phyloP scores from a whole-genome alignment of 768 basidiomycete genomes.

The Collybia sp. region DNA sequence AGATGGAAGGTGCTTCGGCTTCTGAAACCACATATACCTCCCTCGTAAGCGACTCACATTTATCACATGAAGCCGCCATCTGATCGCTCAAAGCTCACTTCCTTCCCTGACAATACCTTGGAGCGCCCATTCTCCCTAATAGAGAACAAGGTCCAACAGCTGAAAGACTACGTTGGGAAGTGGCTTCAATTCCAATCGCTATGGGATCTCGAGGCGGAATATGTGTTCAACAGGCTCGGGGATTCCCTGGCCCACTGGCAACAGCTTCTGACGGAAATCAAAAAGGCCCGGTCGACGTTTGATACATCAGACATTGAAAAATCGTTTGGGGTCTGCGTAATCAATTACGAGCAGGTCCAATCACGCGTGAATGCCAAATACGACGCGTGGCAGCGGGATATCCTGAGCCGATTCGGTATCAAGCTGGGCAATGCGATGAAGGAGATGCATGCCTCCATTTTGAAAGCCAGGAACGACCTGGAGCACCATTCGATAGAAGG shows the following conservation, averaged over 20 bases:
- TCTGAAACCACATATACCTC: conserved; percentile 80
- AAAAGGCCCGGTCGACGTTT: conserved; percentile 93
- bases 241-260: conserved; percentile 95
- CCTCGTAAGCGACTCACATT: conserved; percentile 46
- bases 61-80: not conserved
- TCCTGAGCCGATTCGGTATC: conserved; percentile 85
- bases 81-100: conserved; percentile 51
- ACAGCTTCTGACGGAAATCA: conserved; percentile 93
- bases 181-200: conserved; percentile 99
- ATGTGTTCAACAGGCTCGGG: conserved; percentile 92
- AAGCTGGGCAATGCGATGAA: conserved; percentile 96
- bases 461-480: conserved; percentile 92
- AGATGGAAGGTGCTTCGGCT: conserved; percentile 67
- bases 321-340: conserved; percentile 87
- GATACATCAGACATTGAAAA: conserved; percentile 94
- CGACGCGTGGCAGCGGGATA: conserved; percentile 96
- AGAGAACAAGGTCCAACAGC: conserved; percentile 81
- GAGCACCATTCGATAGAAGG: conserved; percentile 97
- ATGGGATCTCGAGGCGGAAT: conserved; percentile 97
- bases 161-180: conserved; percentile 90
- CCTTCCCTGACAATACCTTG: conserved; percentile 68
- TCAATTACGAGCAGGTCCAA: conserved; percentile 98
- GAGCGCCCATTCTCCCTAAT: conserved; percentile 82
- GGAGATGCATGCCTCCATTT: conserved; percentile 91
- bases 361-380: conserved; percentile 97